These are phyloP conservation scores for Colletotrichum spinosum DNA, from an alignment of 2,329 filamentous ascomycete species.

Conservation along the genomic window DNA sequence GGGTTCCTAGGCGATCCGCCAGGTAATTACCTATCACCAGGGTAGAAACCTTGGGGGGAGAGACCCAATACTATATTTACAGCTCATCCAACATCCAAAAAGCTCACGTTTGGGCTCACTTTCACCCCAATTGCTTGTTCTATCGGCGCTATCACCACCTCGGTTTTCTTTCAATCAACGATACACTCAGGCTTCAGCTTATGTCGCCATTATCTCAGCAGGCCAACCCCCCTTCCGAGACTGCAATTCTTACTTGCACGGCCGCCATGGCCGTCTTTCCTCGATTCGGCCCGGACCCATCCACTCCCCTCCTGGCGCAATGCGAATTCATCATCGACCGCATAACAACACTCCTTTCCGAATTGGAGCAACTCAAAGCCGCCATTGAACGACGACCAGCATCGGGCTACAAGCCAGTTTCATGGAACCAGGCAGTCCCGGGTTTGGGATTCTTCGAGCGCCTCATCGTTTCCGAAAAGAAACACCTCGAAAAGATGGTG, in stretches of 20 bases:
- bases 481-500: constrained; percentile 36
- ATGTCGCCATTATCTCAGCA: neutral
- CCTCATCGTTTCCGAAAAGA: constrained; percentile 34
- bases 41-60: too few species aligned
- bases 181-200: neutral
- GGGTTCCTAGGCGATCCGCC: too few species aligned
- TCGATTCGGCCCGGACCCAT: constrained; percentile 20
- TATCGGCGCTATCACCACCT: too few species aligned
- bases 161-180: neutral
- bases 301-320: constrained; percentile 16
- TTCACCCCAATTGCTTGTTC: neutral
- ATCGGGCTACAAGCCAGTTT: constrained; percentile 27
- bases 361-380: constrained; percentile 34
- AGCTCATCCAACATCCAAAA: too few species aligned
- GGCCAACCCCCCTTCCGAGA: neutral
- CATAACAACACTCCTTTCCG: constrained; percentile 26
- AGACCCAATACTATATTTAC: too few species aligned
- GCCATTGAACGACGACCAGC: constrained; percentile 30
- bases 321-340: constrained; percentile 28
- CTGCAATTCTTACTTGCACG: neutral
- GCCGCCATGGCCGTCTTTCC: constrained; percentile 19
- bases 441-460: constrained; percentile 36
- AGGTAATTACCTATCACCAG: too few species aligned
- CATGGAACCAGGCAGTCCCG: constrained; percentile 37
- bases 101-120: neutral